Conservation (phyloP, 2,329 filamentous ascomycete genomes). For the Colletotrichum gloeosporioides region DNA sequence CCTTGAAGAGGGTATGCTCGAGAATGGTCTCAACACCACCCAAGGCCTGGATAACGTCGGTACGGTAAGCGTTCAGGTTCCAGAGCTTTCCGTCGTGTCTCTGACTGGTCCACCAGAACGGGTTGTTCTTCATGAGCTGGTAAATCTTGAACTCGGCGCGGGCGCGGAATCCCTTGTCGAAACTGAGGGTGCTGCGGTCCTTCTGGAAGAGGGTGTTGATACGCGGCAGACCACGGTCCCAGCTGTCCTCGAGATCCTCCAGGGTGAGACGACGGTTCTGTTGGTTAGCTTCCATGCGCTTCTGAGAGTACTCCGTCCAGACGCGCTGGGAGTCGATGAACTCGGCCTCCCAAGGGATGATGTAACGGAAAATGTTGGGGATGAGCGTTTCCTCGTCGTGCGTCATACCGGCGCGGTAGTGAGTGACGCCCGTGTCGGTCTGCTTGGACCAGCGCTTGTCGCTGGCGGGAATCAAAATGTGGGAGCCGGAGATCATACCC, state of each 20-base stretch:
- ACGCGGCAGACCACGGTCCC: slow-evolving; percentile 95
- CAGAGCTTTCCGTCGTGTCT: slow-evolving; percentile 96
- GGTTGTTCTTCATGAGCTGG: slow-evolving; percentile 98
- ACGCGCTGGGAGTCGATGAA: slow-evolving; percentile 99
- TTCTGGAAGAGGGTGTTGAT: slow-evolving; percentile 99
- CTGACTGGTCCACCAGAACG: slow-evolving; percentile 99
- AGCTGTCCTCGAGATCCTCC: slow-evolving; percentile 96
- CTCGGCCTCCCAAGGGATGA: slow-evolving; percentile 98
- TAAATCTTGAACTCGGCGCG: slow-evolving; percentile 98
- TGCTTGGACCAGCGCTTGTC: slow-evolving; percentile 99
- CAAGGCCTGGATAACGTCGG: slow-evolving; percentile 94
- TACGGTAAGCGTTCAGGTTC: slow-evolving; percentile 95
- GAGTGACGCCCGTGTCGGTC: slow-evolving; percentile 95
- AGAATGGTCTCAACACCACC: slow-evolving; percentile 98
- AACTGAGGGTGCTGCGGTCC: slow-evolving; percentile 93
- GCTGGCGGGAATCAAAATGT: slow-evolving; percentile 95
- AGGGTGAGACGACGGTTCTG: slow-evolving; percentile 94
- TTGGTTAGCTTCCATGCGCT: slow-evolving; percentile 94
- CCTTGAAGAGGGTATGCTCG: slow-evolving; percentile 96
- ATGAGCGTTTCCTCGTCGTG: slow-evolving; percentile 98
- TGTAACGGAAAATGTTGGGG: slow-evolving; percentile 98
- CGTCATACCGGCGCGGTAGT: slow-evolving; percentile 97
- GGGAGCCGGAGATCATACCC: slow-evolving; percentile 98
- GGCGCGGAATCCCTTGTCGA: slow-evolving; percentile 97
- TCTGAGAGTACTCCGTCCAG: slow-evolving; percentile 99